phyloP scores from a whole-genome alignment of 2,329 filamentous ascomycete genomes.

The Trichoderma sp. region DNA sequence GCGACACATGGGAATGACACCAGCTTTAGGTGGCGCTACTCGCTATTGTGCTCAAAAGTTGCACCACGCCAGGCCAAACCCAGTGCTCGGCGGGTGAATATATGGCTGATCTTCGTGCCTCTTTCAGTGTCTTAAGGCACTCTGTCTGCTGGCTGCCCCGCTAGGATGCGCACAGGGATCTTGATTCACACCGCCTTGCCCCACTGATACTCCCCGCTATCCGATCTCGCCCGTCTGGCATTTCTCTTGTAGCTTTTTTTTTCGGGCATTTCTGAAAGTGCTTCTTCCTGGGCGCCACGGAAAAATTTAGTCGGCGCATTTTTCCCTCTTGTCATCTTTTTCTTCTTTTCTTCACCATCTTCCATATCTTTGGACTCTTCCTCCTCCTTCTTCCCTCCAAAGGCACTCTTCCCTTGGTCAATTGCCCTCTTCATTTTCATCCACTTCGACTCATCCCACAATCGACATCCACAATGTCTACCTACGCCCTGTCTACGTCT shows the following conservation, averaged over 20 bases:
- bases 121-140: not conserved
- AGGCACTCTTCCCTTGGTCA: not conserved
- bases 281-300: slow-evolving; percentile 14
- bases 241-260: not conserved
- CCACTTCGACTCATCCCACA: not conserved
- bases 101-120: not conserved
- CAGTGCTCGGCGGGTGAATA: not conserved
- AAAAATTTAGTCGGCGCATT: slow-evolving; percentile 17
- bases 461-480: slow-evolving; percentile 42
- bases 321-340: not conserved
- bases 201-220: slow-evolving; percentile 20
- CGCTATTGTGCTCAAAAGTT: not conserved
- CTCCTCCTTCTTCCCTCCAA: not conserved
- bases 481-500: slow-evolving; percentile 52
- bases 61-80: not conserved
- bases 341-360: slow-evolving; percentile 5
- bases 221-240: slow-evolving; percentile 21
- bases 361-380: slow-evolving; percentile 7
- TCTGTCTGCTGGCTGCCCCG: not conserved
- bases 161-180: not conserved
- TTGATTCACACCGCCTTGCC: not conserved
- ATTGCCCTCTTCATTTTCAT: not conserved
- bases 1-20: slow-evolving; percentile 15
- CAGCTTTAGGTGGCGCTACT: not conserved
- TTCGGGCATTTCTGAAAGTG: not conserved